Evolutionary conservation across 176 grass and related monocot species (phyloP).

Genomic region (maize (Zea mays)): Zm-B73-REFERENCE-NAM-5.0 NC_050097.1:22723501-22724000

Average conservation of each 20-base stretch:
- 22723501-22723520: neutral
- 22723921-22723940: conserved; percentile 28
- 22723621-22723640: neutral
- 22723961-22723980: conserved; percentile 42
- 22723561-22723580: neutral
- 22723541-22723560: neutral
- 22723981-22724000: neutral
- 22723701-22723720: conserved; percentile 10
- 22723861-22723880: neutral
- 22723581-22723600: neutral
- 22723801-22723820: conserved; percentile 30
- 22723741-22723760: conserved; percentile 20
- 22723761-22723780: conserved; percentile 20
- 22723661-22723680: neutral
- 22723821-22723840: neutral
- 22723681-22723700: neutral
- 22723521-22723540: neutral
- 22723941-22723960: conserved; percentile 37
- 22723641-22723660: neutral
- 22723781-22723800: conserved; percentile 26
- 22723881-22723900: conserved; percentile 35
- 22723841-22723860: neutral
- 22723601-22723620: neutral
- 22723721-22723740: neutral
- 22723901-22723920: conserved; percentile 27